A percentile compares a stretch with the other conserved stretches of the same genome.
Evolutionary conservation across 2,329 filamentous ascomycete species (phyloP).

Genomic region (Cladosporium sp.): DNA sequence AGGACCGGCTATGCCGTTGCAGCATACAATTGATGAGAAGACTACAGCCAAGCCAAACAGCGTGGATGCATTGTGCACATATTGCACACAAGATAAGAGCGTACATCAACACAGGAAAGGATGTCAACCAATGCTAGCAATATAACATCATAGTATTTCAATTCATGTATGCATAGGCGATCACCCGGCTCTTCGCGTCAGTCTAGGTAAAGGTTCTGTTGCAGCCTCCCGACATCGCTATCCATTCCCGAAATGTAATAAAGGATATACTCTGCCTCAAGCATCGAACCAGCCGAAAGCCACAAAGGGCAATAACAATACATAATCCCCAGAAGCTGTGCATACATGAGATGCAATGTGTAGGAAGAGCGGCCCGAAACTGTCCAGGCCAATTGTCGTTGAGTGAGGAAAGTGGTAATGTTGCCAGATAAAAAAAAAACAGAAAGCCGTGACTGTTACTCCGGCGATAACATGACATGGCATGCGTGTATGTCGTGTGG

Average conservation of each 20-base stretch:
- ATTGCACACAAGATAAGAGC: too few relatives aligned
- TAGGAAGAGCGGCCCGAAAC: not conserved
- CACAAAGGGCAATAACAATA: not conserved
- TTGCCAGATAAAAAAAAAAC: not conserved
- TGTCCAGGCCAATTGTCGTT: not conserved
- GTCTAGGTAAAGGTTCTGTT: too few relatives aligned
- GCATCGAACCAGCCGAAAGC: not conserved
- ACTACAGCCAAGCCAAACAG: too few relatives aligned
- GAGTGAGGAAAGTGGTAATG: not conserved
- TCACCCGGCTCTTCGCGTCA: not conserved
- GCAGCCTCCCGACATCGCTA: too few relatives aligned
- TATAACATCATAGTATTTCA: too few relatives aligned
- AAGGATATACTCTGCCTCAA: too few relatives aligned
- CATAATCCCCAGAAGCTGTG: not conserved
- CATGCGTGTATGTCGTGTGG: not conserved
- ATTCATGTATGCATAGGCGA: not conserved
- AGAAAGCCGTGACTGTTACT: conserved; percentile 4
- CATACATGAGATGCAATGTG: not conserved
- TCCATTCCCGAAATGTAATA: too few relatives aligned
- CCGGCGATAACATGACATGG: not conserved
- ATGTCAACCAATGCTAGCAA: too few relatives aligned
- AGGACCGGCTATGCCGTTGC: too few relatives aligned
- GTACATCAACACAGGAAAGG: too few relatives aligned
- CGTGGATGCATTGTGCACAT: too few relatives aligned
- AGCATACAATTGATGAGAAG: too few relatives aligned